Percentiles rank a stretch among this genome's conserved stretches.
Conservation (phyloP, 768 basidiomycete genomes). For the Termitomyces sp. region DNA sequence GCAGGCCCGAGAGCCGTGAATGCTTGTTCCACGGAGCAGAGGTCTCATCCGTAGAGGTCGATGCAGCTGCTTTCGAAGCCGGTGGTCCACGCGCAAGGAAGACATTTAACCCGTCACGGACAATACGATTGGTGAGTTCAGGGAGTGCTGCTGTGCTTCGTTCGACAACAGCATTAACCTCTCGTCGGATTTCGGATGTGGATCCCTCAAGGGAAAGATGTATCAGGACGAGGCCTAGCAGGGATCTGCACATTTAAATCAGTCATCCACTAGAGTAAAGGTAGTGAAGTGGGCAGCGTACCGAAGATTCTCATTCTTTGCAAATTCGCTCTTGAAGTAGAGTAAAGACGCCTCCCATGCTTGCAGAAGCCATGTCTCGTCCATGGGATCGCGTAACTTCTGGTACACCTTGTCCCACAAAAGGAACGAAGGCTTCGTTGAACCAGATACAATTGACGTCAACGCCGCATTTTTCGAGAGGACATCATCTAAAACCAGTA, state of each 20-base stretch:
- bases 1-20: slow-evolving; percentile 44
- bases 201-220: slow-evolving; percentile 63
- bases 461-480: slow-evolving; percentile 45
- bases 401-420: slow-evolving; percentile 86
- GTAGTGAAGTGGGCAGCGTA: slow-evolving; percentile 22
- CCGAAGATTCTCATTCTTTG: slow-evolving; percentile 54
- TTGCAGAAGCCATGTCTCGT: slow-evolving; percentile 75
- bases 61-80: slow-evolving; percentile 18
- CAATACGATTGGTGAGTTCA: slow-evolving; percentile 42
- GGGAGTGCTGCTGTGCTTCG: slow-evolving; percentile 36
- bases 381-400: slow-evolving; percentile 56
- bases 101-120: slow-evolving; percentile 56
- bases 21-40: slow-evolving; percentile 44
- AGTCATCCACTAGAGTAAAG: not conserved
- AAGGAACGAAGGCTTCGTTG: slow-evolving; percentile 79
- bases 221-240: slow-evolving; percentile 64
- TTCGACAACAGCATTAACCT: slow-evolving; percentile 39
- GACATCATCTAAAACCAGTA: slow-evolving; percentile 32
- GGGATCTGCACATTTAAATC: slow-evolving; percentile 33
- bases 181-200: slow-evolving; percentile 49
- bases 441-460: slow-evolving; percentile 42
- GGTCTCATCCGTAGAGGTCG: slow-evolving; percentile 25
- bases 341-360: slow-evolving; percentile 50
- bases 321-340: slow-evolving; percentile 46
- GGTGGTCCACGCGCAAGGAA: slow-evolving; percentile 39